Evolutionary conservation across 2,329 filamentous ascomycete species (phyloP).

Genomic region (Corynespora cassiicola): DNA sequence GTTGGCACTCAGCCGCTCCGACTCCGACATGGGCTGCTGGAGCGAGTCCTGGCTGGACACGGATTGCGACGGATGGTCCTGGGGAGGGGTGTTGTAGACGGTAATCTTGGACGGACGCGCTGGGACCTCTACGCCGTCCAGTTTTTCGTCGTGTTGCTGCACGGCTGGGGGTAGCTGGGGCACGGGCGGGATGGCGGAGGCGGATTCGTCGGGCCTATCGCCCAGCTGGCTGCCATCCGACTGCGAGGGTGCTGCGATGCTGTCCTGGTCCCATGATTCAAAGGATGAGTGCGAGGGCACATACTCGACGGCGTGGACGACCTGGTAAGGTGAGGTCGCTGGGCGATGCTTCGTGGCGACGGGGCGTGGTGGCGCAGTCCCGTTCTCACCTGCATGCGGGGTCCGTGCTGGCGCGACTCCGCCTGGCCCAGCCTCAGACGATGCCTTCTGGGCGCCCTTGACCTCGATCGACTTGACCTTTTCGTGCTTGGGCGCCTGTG

Average conservation of each 20-base stretch:
- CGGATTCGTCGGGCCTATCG: conserved; percentile 32
- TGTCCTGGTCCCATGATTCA: conserved; percentile 40
- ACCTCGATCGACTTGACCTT: too few relatives aligned
- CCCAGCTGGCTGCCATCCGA: conserved; percentile 29
- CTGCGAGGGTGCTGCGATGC: conserved; percentile 28
- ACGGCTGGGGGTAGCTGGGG: conserved; percentile 29
- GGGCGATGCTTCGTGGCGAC: conserved; percentile 22
- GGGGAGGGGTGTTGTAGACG: conserved; percentile 1
- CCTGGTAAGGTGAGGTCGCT: conserved; percentile 29
- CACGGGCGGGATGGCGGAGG: conserved; percentile 32
- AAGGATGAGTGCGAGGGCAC: conserved; percentile 36
- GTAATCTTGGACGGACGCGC: conserved; percentile 21
- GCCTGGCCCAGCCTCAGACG: conserved; percentile 3
- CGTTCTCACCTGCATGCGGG: conserved; percentile 7
- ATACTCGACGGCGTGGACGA: conserved; percentile 40
- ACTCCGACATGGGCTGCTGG: conserved; percentile 19
- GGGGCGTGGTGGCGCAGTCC: conserved; percentile 8
- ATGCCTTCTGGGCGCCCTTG: not conserved
- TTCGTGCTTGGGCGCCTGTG: too few relatives aligned
- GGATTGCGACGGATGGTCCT: conserved; percentile 9
- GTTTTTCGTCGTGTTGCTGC: conserved; percentile 18
- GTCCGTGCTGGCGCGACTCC: conserved; percentile 1
- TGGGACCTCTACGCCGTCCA: too few relatives aligned
- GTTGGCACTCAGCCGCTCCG: conserved; percentile 22
- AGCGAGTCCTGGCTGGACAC: conserved; percentile 12